These are phyloP conservation scores for Cercophora scortea DNA, from an alignment of 495 filamentous ascomycete species.

Conservation along the genomic window DNA sequence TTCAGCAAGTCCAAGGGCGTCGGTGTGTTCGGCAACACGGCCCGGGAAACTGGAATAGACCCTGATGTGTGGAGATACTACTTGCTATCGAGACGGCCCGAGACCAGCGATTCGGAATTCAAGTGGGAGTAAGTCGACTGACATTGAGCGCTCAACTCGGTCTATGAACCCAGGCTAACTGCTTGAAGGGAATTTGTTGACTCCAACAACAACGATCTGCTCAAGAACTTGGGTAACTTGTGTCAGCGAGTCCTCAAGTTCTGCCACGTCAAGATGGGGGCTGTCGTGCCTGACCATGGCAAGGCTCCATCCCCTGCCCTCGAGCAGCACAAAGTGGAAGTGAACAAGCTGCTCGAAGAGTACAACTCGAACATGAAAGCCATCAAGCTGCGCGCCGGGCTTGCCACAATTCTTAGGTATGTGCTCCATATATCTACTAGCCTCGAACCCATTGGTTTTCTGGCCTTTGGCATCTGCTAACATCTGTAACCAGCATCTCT, in stretches of 20 bases:
- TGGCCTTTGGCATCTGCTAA: too few relatives aligned
- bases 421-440: too few relatives aligned
- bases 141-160: slow-evolving; percentile 59
- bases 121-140: too few relatives aligned
- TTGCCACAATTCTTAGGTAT: slow-evolving; percentile 55
- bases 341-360: slow-evolving; percentile 52
- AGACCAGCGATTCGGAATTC: slow-evolving; percentile 56
- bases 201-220: slow-evolving; percentile 76
- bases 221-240: slow-evolving; percentile 84
- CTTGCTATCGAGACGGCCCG: slow-evolving; percentile 73
- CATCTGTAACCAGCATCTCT: slow-evolving; percentile 34
- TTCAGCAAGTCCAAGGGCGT: slow-evolving; percentile 83
- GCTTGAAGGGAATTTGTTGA: slow-evolving; percentile 48
- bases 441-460: too few relatives aligned
- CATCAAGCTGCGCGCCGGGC: slow-evolving; percentile 64
- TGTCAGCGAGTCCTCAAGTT: slow-evolving; percentile 87
- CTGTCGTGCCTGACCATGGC: slow-evolving; percentile 38
- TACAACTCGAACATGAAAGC: slow-evolving; percentile 64
- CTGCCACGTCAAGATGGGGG: slow-evolving; percentile 55
- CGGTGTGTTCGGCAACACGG: slow-evolving; percentile 81
- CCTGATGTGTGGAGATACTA: slow-evolving; percentile 89
- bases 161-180: slow-evolving; percentile 12
- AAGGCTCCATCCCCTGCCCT: too few relatives aligned
- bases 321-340: slow-evolving; percentile 44
- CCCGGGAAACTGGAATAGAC: slow-evolving; percentile 71